Base-by-base conservation (phyloP, 176 grass and related monocot genomes). In the Rhipidocladum racemiflorum region DNA sequence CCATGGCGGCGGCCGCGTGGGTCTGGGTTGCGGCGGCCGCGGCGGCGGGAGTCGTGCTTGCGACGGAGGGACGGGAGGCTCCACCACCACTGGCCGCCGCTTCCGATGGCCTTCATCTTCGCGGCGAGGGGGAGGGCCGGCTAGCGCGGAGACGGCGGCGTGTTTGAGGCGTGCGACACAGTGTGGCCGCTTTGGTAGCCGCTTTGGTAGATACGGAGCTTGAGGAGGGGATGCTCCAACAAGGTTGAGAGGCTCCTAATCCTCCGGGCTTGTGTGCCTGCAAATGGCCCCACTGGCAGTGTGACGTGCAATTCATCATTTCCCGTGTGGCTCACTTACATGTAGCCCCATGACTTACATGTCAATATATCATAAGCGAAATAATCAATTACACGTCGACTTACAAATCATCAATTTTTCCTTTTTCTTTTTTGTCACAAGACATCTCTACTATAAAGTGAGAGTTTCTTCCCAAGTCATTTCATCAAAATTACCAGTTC, bases 11-110 rank as follows among this genome's bases (percentile, higher is more conserved):
- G 78, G 48, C 78, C 83, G 28, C 88, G 88, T 23, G 78, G 56
- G 57, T 89, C 87, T 6, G 83, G 73, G 64, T 76, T 82, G 64
- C 87, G 87, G 55, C 82, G 87, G 54, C 87, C 44, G 62, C 87
- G 77, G 54, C 88, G 88, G 36, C 88, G 72, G 13, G 78, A 77
- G 8, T 89, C 83, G 17, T 53, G 28, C 45, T 86, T 89, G 28
- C 78, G 83, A 73, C 88, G 88, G 12, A 90, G 59, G 10, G 78
- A 90, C n/a, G 88, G 83, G n/a, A 86, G 17, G 72, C 86, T 89
- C 87, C 70, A 76, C 87, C 82, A 89, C 87, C 87, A 89, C 63
- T 89, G 82, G 42, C 87, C 87, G 43, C 87, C 87, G 43, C 42
- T 85, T 46, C 82, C 87, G 4, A 89, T 76, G 29, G 83, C 88